Evolutionary conservation across 169 alveolate genomes (phyloP).

Genomic region (Miamiensis avidus): DNA sequence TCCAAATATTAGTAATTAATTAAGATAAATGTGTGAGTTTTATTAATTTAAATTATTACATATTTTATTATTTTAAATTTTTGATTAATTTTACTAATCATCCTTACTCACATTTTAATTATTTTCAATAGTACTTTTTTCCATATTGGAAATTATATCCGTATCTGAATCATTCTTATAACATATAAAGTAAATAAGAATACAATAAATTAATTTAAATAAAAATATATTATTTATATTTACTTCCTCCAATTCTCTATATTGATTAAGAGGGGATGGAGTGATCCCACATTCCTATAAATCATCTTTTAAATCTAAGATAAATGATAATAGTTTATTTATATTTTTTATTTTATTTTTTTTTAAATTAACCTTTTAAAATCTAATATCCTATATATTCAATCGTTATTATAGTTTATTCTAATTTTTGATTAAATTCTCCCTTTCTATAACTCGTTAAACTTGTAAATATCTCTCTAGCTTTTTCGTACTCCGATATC

Average conservation of each 20-base stretch:
- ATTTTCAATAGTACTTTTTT: too few relatives aligned
- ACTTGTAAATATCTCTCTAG: background rate
- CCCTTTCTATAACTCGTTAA: background rate
- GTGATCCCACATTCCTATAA: background rate
- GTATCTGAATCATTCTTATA: background rate
- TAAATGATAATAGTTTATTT: background rate
- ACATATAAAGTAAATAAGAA: too few relatives aligned
- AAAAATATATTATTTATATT: too few relatives aligned
- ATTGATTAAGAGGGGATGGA: background rate
- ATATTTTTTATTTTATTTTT: too few relatives aligned
- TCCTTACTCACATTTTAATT: too few relatives aligned
- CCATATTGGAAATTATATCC: background rate
- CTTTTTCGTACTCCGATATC: background rate
- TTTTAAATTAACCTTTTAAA: background rate
- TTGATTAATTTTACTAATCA: too few relatives aligned
- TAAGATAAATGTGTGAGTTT: too few relatives aligned
- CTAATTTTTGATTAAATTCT: background rate
- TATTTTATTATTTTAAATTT: too few relatives aligned
- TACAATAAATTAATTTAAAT: too few relatives aligned
- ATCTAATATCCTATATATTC: background rate
- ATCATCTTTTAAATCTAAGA: background rate
- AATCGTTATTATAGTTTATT: background rate
- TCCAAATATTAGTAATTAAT: background rate
- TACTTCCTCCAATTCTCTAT: background rate
- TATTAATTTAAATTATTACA: too few relatives aligned